phyloP scores from a whole-genome alignment of 176 grass and related monocot genomes.

The Zizania latifolia region DNA sequence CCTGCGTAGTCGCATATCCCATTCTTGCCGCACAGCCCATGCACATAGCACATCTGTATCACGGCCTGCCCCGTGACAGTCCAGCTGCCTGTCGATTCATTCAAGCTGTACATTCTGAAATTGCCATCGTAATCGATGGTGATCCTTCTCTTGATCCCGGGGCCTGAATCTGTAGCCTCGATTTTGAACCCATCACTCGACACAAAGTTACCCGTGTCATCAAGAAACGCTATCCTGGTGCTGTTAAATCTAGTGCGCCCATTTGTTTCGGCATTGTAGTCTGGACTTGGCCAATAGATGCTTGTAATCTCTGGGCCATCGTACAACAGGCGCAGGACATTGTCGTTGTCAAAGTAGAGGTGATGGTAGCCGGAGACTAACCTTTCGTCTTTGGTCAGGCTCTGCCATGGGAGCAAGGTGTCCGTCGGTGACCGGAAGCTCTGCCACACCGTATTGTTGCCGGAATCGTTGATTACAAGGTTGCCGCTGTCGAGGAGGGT shows the following conservation, averaged over 20 bases:
- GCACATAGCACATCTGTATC: constrained; percentile 50
- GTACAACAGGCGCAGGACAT: constrained; percentile 47
- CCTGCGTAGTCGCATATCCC: constrained; percentile 50
- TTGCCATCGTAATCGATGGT: constrained; percentile 60
- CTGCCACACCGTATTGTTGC: constrained; percentile 45
- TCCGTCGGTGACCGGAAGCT: constrained; percentile 52
- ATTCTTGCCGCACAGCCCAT: constrained; percentile 67
- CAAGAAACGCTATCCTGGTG: constrained; percentile 44
- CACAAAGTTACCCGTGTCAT: constrained; percentile 42
- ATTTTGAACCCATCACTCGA: constrained; percentile 52
- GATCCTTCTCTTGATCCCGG: constrained; percentile 44
- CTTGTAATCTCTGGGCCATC: constrained; percentile 52
- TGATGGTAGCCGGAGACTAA: constrained; percentile 49
- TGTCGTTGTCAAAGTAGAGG: constrained; percentile 66
- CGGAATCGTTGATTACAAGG: constrained; percentile 42
- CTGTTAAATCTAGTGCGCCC: constrained; percentile 56
- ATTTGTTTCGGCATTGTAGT: constrained; percentile 7
- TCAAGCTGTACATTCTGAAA: constrained; percentile 72
- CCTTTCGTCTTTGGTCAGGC: constrained; percentile 45
- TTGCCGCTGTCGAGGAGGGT: constrained; percentile 57
- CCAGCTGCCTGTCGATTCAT: constrained; percentile 40
- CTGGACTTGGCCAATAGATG: constrained; percentile 66
- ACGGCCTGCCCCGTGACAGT: constrained; percentile 46
- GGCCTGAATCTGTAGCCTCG: constrained; percentile 49
- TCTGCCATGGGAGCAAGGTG: constrained; percentile 52